Evolutionary conservation across 495 filamentous ascomycete genomes (phyloP).

Genomic region (Aspergillus mulundensis): DNA sequence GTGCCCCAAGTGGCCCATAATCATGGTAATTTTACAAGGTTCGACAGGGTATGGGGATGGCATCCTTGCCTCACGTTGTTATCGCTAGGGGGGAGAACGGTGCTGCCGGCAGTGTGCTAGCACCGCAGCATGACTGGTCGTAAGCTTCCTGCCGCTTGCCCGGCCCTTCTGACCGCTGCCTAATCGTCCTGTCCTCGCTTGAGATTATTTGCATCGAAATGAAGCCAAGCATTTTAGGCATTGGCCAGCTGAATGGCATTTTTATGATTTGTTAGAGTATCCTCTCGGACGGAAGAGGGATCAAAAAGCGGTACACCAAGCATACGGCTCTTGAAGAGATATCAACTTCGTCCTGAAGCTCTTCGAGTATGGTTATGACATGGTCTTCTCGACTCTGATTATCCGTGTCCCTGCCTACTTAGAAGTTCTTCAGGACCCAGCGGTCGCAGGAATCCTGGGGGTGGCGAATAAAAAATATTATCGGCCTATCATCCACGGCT

Average conservation of each 20-base stretch:
- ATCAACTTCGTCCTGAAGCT: not conserved
- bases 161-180: constrained; percentile 10
- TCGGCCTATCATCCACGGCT: not conserved
- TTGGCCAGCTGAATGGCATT: not conserved
- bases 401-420: not conserved
- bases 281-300: not conserved
- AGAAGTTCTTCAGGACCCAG: not conserved
- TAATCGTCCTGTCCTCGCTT: not conserved
- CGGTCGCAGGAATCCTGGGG: not conserved
- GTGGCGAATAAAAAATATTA: not conserved
- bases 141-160: constrained; percentile 3
- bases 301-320: not conserved
- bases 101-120: constrained; percentile 11
- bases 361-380: not conserved
- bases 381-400: not conserved
- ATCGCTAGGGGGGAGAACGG: not conserved
- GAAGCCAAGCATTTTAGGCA: not conserved
- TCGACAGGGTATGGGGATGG: not conserved
- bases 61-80: not conserved
- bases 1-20: not conserved
- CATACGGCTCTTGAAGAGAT: not conserved
- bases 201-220: constrained; percentile 11
- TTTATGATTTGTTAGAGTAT: constrained; percentile 4
- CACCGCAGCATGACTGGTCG: not conserved
- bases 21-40: not conserved